Evolutionary conservation across 2,329 filamentous ascomycete species (phyloP), one percentile per base, ranked within the genome.

Genomic region (Didymella arachidicola): DNA sequence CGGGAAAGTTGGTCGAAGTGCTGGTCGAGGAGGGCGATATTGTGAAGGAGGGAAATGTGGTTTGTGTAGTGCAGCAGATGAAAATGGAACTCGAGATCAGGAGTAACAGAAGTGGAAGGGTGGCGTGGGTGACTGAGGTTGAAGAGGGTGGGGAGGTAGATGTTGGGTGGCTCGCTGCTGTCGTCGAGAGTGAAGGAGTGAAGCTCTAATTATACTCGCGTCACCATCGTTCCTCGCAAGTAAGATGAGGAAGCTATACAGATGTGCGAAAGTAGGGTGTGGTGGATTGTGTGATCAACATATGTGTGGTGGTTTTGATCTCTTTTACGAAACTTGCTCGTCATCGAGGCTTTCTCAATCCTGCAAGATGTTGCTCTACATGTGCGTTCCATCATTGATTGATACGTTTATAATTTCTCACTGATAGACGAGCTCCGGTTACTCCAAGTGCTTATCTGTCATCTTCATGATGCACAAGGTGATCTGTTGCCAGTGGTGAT

Each of bases 41-140:
- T 0, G 76, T 89, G 1, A 65, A 81, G 4, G 79, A 81, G 57
- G 84, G 84, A 1, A 81, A 87, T 29, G 81, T 85, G 0, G 73
- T 89, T 0, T 63, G 83, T 78, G 84, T 89, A 18, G 81, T 89
- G 19, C 84, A 84, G 72, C 86, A 89, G 72, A 88, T 88, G 86
- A 89, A 89, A 73, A 89, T 89, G 86, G 87, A 89, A 63, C 72
- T 89, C n/a, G 87, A 89, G 65, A 82, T 89, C 2, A 72, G 87
- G 22, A 79, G 79, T 53, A 77, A 79, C 16, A 77, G 78, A 4
- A 75, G 77, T 1, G 86, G 86, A 0, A 70, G 67, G 2, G 79
- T 85, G 4, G 75, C 69, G 1, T 87, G 84, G 81, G 79, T 83
- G 0, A 77, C 79, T 46, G 83, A 86, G 48, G 79, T 79, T 44